phyloP scores from a whole-genome alignment of 257 asterid species.

The Solanum phureja region DNA sequence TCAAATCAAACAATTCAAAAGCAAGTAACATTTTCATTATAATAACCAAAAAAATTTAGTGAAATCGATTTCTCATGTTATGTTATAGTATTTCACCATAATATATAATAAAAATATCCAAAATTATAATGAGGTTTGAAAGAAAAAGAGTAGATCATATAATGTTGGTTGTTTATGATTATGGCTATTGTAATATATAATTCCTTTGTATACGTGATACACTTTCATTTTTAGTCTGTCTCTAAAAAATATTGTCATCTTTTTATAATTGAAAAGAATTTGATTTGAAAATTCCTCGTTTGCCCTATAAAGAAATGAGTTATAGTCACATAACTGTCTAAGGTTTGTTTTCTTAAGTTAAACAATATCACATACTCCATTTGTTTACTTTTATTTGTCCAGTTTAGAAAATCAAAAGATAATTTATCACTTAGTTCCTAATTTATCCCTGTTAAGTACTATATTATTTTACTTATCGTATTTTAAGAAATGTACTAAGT shows the following conservation, averaged over 20 bases:
- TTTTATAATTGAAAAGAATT: too few relatives aligned
- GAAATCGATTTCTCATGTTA: neutral
- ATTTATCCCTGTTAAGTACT: too few relatives aligned
- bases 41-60: neutral
- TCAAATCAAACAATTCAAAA: constrained; percentile 21
- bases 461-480: too few relatives aligned
- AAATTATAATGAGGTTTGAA: neutral
- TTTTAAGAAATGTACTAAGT: neutral
- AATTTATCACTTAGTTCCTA: neutral
- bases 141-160: neutral
- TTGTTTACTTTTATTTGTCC: neutral
- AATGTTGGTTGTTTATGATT: constrained; percentile 1
- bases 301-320: neutral
- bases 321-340: neutral
- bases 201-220: neutral
- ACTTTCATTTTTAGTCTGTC: too few relatives aligned
- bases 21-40: neutral
- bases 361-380: neutral
- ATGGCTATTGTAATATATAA: constrained; percentile 21
- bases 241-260: too few relatives aligned
- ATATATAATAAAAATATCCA: neutral
- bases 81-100: neutral
- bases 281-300: neutral
- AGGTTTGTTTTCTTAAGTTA: neutral
- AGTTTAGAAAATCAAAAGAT: neutral